Conservation (phyloP, 2,329 filamentous ascomycete genomes). For the Microdochium paspali region DNA sequence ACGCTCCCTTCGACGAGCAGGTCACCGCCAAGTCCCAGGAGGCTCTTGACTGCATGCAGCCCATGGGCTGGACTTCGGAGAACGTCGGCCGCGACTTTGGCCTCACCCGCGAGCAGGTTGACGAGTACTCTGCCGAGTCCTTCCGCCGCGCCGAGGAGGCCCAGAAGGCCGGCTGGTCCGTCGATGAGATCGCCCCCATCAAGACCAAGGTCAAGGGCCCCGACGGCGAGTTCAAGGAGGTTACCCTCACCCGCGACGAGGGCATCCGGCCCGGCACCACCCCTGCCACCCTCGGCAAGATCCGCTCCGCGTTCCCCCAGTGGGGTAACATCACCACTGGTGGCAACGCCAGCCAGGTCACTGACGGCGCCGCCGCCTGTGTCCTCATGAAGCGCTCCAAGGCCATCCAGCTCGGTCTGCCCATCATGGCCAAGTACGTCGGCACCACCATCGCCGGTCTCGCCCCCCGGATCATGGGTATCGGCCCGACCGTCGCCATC, state of each 20-base stretch:
- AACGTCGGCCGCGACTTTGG: slow-evolving; percentile 90
- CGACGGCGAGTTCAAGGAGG: slow-evolving; percentile 67
- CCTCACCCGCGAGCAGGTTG: slow-evolving; percentile 71
- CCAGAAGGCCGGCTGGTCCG: slow-evolving; percentile 84
- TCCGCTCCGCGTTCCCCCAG: slow-evolving; percentile 81
- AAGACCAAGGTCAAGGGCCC: slow-evolving; percentile 72
- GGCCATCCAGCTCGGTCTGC: slow-evolving; percentile 77
- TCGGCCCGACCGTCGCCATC: slow-evolving; percentile 66
- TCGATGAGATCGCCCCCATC: slow-evolving; percentile 91
- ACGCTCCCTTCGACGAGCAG: slow-evolving; percentile 66
- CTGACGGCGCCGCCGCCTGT: slow-evolving; percentile 83
- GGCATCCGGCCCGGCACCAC: slow-evolving; percentile 88
- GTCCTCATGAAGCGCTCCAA: slow-evolving; percentile 92
- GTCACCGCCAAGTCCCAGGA: slow-evolving; percentile 66
- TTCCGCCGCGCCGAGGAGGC: slow-evolving; percentile 82
- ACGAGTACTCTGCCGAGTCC: slow-evolving; percentile 77
- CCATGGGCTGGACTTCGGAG: slow-evolving; percentile 97
- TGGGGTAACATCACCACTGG: slow-evolving; percentile 82
- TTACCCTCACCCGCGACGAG: slow-evolving; percentile 79
- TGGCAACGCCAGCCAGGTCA: slow-evolving; percentile 91
- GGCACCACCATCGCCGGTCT: slow-evolving; percentile 86
- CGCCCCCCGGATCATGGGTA: slow-evolving; percentile 92
- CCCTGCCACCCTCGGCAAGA: slow-evolving; percentile 69
- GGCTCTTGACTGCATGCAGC: slow-evolving; percentile 76
- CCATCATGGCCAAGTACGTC: slow-evolving; percentile 90